phyloP scores from a whole-genome alignment of 257 asterid species.

The Solanum clarkiae region DNA sequence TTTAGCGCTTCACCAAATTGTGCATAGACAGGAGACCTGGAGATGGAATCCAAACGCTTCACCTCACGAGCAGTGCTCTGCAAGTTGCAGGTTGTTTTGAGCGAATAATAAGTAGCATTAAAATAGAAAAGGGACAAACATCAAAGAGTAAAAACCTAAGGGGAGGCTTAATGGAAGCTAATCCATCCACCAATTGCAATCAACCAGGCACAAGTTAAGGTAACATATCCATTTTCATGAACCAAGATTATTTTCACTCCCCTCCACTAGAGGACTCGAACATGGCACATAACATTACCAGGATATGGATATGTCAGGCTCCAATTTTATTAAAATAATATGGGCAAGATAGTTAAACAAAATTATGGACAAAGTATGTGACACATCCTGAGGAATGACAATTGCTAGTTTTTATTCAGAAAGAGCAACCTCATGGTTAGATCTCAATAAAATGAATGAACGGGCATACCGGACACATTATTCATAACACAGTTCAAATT shows the following conservation, averaged over 20 bases:
- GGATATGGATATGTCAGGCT: background rate
- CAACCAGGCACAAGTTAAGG: background rate
- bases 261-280: background rate
- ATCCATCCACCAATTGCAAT: background rate
- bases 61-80: slow-evolving; percentile 98
- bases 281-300: background rate
- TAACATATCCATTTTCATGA: background rate
- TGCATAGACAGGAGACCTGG: slow-evolving; percentile 96
- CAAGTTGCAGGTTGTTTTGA: slow-evolving; percentile 7
- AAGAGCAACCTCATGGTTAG: background rate
- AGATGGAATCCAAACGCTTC: slow-evolving; percentile 82
- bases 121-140: background rate
- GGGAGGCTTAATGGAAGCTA: background rate
- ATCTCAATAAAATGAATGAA: background rate
- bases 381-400: background rate
- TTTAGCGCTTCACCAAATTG: slow-evolving; percentile 95
- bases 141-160: background rate
- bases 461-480: background rate
- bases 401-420: background rate
- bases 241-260: background rate
- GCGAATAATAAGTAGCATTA: background rate
- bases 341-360: background rate
- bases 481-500: background rate
- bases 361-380: background rate
- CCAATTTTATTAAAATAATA: background rate